phyloP scores from a whole-genome alignment of 2,329 filamentous ascomycete species.

The Penicillium fuscoglaucum region DNA sequence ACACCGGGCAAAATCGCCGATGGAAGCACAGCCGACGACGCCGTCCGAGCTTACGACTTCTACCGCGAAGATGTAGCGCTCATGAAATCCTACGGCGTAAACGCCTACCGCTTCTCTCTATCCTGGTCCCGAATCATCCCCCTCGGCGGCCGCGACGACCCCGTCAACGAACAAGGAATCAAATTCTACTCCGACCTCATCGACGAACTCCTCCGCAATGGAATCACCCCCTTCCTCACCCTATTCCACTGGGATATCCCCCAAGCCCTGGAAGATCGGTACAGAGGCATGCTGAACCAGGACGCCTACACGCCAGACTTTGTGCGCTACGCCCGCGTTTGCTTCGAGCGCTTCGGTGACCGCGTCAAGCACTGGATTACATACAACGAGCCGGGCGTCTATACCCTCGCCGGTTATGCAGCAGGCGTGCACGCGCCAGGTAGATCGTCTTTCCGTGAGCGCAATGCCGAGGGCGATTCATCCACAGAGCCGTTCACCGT shows the following conservation, averaged over 20 bases:
- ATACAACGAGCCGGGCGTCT: constrained; percentile 83
- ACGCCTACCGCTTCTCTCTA: constrained; percentile 76
- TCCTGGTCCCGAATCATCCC: constrained; percentile 76
- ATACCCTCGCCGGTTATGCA: constrained; percentile 72
- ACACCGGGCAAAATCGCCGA: constrained; percentile 76
- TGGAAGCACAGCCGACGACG: constrained; percentile 67
- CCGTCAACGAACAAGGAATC: constrained; percentile 73
- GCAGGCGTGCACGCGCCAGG: constrained; percentile 74
- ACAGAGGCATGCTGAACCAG: constrained; percentile 74
- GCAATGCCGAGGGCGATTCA: constrained; percentile 69
- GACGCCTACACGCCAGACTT: constrained; percentile 75
- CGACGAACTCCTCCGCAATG: constrained; percentile 69
- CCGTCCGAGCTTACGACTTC: constrained; percentile 79
- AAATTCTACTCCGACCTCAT: constrained; percentile 74
- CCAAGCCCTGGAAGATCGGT: constrained; percentile 70
- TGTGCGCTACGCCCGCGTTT: constrained; percentile 71
- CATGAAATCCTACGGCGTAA: constrained; percentile 69
- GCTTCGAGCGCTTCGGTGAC: constrained; percentile 69
- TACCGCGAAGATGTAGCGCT: constrained; percentile 71
- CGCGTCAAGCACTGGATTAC: constrained; percentile 83
- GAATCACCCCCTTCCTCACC: constrained; percentile 74
- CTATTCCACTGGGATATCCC: constrained; percentile 83
- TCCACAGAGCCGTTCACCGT: constrained; percentile 73
- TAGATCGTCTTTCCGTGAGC: constrained; percentile 68
- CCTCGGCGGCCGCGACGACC: constrained; percentile 71